Percentiles rank a stretch among this genome's conserved stretches.
These are phyloP conservation scores for Sclerotinia glacialis DNA, from an alignment of 2,329 filamentous ascomycete species.

Conservation along the genomic window DNA sequence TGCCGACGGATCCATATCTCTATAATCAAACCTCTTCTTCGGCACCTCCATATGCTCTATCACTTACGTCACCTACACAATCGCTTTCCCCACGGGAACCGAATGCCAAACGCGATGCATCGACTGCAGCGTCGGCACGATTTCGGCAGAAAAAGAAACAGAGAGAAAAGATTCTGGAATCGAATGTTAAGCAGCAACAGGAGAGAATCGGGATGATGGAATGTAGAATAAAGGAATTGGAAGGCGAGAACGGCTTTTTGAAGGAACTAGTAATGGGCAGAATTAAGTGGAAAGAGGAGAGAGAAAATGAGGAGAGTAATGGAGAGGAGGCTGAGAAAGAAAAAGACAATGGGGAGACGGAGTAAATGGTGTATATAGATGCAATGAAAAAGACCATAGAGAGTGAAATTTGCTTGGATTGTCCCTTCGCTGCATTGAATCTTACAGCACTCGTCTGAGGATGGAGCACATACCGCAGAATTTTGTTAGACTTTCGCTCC, in stretches of 20 bases:
- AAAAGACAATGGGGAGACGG: neutral
- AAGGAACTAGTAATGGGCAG: slow-evolving; percentile 73
- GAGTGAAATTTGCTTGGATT: neutral
- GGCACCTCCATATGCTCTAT: neutral
- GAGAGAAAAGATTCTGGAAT: slow-evolving; percentile 78
- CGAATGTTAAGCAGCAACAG: slow-evolving; percentile 73
- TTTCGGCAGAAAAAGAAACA: slow-evolving; percentile 96
- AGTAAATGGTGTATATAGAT: slow-evolving; percentile 4
- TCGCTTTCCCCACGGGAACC: slow-evolving; percentile 20
- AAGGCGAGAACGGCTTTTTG: slow-evolving; percentile 77
- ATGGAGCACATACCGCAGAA: neutral
- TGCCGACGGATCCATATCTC: slow-evolving; percentile 15
- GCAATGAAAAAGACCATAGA: neutral
- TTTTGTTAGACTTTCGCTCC: neutral
- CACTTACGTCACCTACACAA: slow-evolving; percentile 14
- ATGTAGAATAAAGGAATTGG: slow-evolving; percentile 67
- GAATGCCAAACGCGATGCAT: slow-evolving; percentile 67
- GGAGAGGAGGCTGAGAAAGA: slow-evolving; percentile 27
- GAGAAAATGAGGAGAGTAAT: slow-evolving; percentile 37
- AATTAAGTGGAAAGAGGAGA: slow-evolving; percentile 39
- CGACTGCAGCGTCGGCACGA: slow-evolving; percentile 82
- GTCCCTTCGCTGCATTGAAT: neutral
- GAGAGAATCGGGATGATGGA: slow-evolving; percentile 74
- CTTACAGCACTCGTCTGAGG: neutral
- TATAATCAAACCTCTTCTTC: slow-evolving; percentile 9